Conservation (phyloP, 148 eudicot genomes). For the Rhododendron vialii region DNA sequence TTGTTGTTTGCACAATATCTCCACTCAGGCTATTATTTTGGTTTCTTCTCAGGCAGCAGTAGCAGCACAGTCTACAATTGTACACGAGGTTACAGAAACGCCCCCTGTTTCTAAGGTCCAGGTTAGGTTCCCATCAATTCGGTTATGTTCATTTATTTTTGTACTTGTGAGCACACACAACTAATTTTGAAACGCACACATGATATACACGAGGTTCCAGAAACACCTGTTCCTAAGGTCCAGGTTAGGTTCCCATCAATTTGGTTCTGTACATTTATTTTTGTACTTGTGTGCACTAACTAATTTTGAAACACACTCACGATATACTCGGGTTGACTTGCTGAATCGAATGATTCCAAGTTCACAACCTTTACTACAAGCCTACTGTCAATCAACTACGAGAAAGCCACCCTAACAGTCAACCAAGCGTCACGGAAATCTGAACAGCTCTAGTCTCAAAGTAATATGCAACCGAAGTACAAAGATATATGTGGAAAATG, state of each 20-base stretch:
- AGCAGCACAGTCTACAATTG: conserved; percentile 38
- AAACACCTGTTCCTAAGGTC: conserved; percentile 24
- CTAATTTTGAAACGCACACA: too few relatives aligned
- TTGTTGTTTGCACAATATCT: not conserved
- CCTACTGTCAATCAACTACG: not conserved
- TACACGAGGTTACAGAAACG: conserved; percentile 30
- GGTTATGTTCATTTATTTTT: not conserved
- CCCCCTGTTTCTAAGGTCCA: conserved; percentile 25
- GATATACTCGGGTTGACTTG: not conserved
- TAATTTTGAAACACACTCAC: not conserved
- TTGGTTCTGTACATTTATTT: not conserved
- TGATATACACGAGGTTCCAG: conserved; percentile 22
- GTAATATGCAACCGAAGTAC: not conserved
- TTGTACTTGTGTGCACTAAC: not conserved
- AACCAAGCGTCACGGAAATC: not conserved
- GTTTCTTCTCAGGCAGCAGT: conserved; percentile 20
- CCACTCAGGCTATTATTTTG: not conserved
- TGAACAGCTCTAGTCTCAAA: not conserved
- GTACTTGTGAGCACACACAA: not conserved
- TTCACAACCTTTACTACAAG: not conserved
- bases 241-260: conserved; percentile 12
- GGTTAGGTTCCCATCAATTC: conserved; percentile 7
- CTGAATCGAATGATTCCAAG: not conserved
- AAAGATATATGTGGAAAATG: not conserved
- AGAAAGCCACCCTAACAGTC: not conserved